A percentile compares a stretch with the other conserved stretches of the same genome.
These are phyloP conservation scores for Oldenlandia corymbosa DNA, from an alignment of 257 asterid species.

Conservation along the genomic window DNA sequence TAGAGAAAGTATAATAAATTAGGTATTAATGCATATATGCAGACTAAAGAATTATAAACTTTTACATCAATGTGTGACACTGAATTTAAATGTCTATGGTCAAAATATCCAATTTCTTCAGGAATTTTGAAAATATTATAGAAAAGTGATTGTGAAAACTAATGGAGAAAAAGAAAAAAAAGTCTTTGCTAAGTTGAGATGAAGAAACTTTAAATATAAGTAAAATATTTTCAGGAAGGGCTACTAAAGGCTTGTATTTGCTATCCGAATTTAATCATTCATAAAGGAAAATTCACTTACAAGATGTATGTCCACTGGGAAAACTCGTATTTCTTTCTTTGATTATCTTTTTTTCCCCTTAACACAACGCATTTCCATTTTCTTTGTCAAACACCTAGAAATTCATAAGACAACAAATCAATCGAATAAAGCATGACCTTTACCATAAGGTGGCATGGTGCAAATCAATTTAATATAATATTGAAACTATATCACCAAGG, in stretches of 20 bases:
- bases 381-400: slow-evolving; percentile 24
- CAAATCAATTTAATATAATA: neutral
- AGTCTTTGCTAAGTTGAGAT: neutral
- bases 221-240: neutral
- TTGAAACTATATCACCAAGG: slow-evolving; percentile 33
- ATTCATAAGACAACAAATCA: slow-evolving; percentile 2
- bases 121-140: neutral
- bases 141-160: too few species aligned
- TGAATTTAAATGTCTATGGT: too few species aligned
- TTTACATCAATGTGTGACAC: neutral
- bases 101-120: neutral
- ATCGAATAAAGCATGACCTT: neutral
- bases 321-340: slow-evolving; percentile 64
- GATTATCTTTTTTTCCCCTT: slow-evolving; percentile 33
- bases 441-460: neutral
- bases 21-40: neutral
- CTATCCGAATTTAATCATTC: neutral
- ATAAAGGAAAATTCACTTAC: slow-evolving; percentile 23
- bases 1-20: neutral
- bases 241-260: neutral
- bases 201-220: neutral
- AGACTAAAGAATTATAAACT: neutral
- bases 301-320: slow-evolving; percentile 60
- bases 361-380: slow-evolving; percentile 44
- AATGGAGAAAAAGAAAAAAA: neutral